Conservation (phyloP, 2,329 filamentous ascomycete genomes). For the Thermoascus crustaceus region DNA sequence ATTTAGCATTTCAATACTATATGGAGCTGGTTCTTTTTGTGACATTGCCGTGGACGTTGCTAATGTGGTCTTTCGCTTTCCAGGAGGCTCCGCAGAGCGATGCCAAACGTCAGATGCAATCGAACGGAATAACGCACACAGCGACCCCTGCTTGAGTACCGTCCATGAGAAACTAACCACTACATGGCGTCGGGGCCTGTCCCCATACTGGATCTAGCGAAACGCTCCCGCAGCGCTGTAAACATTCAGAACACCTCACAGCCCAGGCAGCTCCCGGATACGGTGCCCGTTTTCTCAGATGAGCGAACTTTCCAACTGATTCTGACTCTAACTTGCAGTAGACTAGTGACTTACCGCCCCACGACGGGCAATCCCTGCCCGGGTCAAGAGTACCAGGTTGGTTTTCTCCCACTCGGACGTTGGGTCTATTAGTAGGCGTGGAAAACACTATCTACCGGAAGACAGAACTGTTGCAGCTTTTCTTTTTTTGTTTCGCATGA, state of each 20-base stretch:
- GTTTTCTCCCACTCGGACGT: no score
- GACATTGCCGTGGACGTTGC: constrained; percentile 15
- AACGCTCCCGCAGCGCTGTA: no score
- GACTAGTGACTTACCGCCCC: constrained; percentile 12
- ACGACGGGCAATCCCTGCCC: constrained; percentile 11
- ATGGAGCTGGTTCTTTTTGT: constrained; percentile 13
- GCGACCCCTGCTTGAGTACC: constrained; percentile 25
- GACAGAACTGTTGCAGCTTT: no score
- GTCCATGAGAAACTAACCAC: constrained; percentile 2
- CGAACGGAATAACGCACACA: constrained; percentile 19
- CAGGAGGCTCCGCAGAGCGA: constrained; percentile 22
- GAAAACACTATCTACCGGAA: no score
- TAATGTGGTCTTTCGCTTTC: constrained; percentile 21
- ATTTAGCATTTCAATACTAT: constrained; percentile 11
- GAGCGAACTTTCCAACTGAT: constrained; percentile 13
- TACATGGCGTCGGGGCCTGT: constrained; percentile 21
- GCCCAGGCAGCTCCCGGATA: constrained; percentile 8
- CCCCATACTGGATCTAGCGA: no score
- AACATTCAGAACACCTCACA: no score
- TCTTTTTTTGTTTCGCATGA: no score
- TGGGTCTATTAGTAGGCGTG: no score
- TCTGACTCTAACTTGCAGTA: constrained; percentile 16
- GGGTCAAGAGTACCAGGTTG: constrained; percentile 27
- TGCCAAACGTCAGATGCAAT: constrained; percentile 27
- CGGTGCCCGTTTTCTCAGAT: constrained; percentile 12